A percentile compares a stretch with the other conserved stretches of the same genome.
Evolutionary conservation across 192 early-diverging fungal genomes (phyloP).

Genomic region (Coemansia sp.): DNA sequence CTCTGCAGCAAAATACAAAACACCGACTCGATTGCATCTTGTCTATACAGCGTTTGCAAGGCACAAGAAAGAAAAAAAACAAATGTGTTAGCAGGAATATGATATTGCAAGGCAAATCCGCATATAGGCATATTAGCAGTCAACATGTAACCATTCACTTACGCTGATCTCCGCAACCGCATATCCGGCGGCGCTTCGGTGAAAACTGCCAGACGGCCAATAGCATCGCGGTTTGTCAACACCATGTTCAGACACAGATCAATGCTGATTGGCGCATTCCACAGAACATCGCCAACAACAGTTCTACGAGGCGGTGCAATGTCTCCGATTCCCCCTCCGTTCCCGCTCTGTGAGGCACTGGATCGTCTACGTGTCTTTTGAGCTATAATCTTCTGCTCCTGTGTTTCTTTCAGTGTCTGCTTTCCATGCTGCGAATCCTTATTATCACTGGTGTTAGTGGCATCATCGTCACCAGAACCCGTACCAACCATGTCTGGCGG

Average conservation of each 20-base stretch:
- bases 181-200: constrained; percentile 60
- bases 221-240: constrained; percentile 82
- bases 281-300: constrained; percentile 39
- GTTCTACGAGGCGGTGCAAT: constrained; percentile 17
- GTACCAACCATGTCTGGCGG: constrained; percentile 10
- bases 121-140: neutral
- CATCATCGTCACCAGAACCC: neutral
- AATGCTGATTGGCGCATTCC: constrained; percentile 54
- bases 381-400: neutral
- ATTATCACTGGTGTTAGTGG: neutral
- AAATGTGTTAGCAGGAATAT: neutral
- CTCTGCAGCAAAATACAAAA: constrained; percentile 77
- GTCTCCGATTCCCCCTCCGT: neutral
- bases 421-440: neutral
- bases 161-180: constrained; percentile 60
- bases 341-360: constrained; percentile 6
- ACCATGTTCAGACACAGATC: constrained; percentile 87
- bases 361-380: constrained; percentile 11
- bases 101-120: neutral
- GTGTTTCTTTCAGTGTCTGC: neutral
- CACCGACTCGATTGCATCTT: constrained; percentile 71
- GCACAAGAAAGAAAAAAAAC: constrained; percentile 12
- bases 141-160: constrained; percentile 25
- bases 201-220: constrained; percentile 64
- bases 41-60: constrained; percentile 35